These are phyloP conservation scores for Collybiopsis luxurians DNA, from an alignment of 768 basidiomycete genomes.

Conservation along the genomic window DNA sequence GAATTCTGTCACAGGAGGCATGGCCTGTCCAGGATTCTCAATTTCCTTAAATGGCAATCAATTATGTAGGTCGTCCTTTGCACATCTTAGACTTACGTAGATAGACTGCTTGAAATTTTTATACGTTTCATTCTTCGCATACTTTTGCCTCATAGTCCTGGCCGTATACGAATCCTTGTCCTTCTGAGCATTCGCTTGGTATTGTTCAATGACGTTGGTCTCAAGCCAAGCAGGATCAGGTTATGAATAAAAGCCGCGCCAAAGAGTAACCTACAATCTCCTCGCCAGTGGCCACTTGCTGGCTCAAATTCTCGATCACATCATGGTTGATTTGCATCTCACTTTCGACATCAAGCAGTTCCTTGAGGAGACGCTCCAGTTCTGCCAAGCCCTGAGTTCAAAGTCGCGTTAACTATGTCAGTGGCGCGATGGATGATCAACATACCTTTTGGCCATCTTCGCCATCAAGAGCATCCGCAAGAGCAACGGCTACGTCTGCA, in stretches of 20 bases:
- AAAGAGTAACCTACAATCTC: slow-evolving; percentile 48
- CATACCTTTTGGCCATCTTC: slow-evolving; percentile 50
- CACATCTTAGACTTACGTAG: slow-evolving; percentile 47
- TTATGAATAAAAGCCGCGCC: neutral
- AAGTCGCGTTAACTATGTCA: slow-evolving; percentile 4
- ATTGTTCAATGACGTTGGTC: slow-evolving; percentile 51
- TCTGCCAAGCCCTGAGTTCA: slow-evolving; percentile 46
- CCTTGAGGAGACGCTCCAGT: slow-evolving; percentile 67
- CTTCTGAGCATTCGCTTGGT: slow-evolving; percentile 43
- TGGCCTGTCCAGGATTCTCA: slow-evolving; percentile 57
- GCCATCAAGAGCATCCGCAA: slow-evolving; percentile 62
- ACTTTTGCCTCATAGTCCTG: slow-evolving; percentile 79
- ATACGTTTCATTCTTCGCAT: slow-evolving; percentile 62
- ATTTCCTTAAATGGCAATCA: slow-evolving; percentile 47
- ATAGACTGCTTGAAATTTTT: slow-evolving; percentile 59
- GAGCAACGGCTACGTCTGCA: slow-evolving; percentile 49
- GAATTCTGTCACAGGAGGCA: slow-evolving; percentile 77
- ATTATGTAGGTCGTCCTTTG: neutral
- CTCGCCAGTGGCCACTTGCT: slow-evolving; percentile 52
- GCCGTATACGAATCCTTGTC: slow-evolving; percentile 44
- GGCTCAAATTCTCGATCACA: slow-evolving; percentile 53
- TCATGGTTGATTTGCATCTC: slow-evolving; percentile 58
- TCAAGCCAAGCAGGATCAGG: slow-evolving; percentile 22
- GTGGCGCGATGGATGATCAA: neutral
- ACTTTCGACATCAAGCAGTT: slow-evolving; percentile 61